Evolutionary conservation across 2,329 filamentous ascomycete species (phyloP).

Genomic region (Chrysoporthe puriensis): DNA sequence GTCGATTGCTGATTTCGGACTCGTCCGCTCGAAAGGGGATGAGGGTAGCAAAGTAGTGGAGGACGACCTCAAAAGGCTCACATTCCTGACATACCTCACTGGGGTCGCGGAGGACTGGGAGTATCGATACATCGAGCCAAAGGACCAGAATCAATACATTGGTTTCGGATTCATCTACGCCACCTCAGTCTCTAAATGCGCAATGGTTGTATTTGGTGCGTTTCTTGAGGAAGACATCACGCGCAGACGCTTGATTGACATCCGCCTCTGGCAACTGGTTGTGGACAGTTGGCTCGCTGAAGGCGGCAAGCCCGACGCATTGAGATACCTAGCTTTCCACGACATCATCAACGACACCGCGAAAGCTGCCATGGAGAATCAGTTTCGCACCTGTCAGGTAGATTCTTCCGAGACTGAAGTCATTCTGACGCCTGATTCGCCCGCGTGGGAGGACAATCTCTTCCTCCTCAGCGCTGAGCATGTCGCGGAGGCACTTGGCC

Average conservation of each 20-base stretch:
- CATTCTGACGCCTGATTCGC: background rate
- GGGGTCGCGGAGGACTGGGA: background rate
- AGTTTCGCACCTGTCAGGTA: background rate
- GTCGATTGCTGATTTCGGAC: background rate
- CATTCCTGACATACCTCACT: background rate
- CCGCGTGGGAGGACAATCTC: background rate
- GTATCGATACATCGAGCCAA: background rate
- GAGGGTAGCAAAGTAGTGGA: too few relatives aligned
- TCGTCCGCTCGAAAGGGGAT: background rate
- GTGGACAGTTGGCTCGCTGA: background rate
- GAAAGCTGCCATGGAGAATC: background rate
- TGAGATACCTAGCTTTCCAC: background rate
- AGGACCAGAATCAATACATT: background rate
- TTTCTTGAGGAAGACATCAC: background rate
- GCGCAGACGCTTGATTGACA: background rate
- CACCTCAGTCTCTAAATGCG: background rate
- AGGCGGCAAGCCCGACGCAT: background rate
- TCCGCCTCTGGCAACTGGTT: conserved; percentile 6
- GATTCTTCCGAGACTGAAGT: background rate
- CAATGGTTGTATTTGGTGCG: background rate
- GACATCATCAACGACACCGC: background rate
- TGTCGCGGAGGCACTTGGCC: background rate
- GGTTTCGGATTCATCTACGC: background rate
- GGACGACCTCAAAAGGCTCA: background rate
- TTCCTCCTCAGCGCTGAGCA: conserved; percentile 1